These are phyloP conservation scores for Xylariaceae sp. DNA, from an alignment of 2,329 filamentous ascomycete genomes.

Conservation along the genomic window DNA sequence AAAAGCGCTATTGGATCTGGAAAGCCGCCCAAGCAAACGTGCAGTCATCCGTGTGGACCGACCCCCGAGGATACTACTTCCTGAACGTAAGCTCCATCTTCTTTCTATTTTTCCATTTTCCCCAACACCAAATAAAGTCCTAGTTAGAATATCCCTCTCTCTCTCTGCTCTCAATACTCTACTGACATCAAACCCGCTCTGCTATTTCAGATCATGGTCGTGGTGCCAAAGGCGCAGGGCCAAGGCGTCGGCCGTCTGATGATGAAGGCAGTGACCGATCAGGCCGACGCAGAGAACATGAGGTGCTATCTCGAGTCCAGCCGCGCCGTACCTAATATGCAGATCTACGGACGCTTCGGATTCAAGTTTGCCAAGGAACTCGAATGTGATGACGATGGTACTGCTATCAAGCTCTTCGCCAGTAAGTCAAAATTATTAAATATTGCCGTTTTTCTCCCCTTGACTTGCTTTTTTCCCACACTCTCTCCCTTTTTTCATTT, in stretches of 20 bases:
- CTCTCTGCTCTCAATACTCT: neutral
- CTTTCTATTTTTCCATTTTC: neutral
- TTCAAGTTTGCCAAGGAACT: slow-evolving; percentile 61
- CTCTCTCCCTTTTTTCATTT: too few relatives aligned
- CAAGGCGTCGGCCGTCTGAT: slow-evolving; percentile 60
- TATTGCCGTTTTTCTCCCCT: too few relatives aligned
- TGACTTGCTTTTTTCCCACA: too few relatives aligned
- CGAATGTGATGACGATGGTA: slow-evolving; percentile 58
- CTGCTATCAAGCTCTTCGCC: slow-evolving; percentile 46
- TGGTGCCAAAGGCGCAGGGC: slow-evolving; percentile 59
- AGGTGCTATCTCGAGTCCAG: slow-evolving; percentile 68
- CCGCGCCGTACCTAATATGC: slow-evolving; percentile 60
- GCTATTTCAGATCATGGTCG: slow-evolving; percentile 52
- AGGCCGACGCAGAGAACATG: slow-evolving; percentile 58
- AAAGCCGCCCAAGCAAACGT: slow-evolving; percentile 59
- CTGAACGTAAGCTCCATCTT: slow-evolving; percentile 44
- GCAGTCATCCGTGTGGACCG: slow-evolving; percentile 59
- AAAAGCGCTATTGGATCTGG: slow-evolving; percentile 64
- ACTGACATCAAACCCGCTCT: neutral
- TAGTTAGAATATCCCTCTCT: neutral
- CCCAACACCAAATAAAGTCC: too few relatives aligned
- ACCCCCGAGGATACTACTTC: slow-evolving; percentile 66
- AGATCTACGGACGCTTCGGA: slow-evolving; percentile 65
- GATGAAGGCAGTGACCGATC: slow-evolving; percentile 57
- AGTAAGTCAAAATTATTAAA: too few relatives aligned